Evolutionary conservation across 1,284 basidiomycete species (phyloP).

Genomic region (Omphalotus olearius): DNA sequence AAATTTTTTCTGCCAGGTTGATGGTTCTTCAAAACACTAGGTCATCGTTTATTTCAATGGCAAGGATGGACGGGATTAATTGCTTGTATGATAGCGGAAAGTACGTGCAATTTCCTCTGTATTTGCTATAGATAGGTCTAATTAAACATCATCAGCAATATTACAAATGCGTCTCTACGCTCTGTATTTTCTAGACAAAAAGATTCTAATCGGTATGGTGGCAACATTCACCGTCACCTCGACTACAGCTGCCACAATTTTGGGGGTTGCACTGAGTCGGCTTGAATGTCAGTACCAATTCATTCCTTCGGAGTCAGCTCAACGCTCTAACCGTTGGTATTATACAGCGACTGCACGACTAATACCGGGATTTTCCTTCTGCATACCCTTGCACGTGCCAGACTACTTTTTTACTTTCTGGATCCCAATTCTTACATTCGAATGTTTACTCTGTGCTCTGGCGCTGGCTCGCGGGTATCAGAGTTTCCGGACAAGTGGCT

Average conservation of each 20-base stretch:
- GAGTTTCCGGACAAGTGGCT: constrained; percentile 31
- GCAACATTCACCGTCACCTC: constrained; percentile 35
- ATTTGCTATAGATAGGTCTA: not conserved
- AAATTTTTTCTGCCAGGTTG: not conserved
- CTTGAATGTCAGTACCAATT: constrained; percentile 32
- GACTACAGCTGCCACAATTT: constrained; percentile 39
- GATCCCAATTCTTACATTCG: constrained; percentile 53
- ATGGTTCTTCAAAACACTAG: constrained; percentile 20
- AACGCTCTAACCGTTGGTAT: too few species aligned
- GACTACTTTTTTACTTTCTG: constrained; percentile 49
- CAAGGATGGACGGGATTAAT: constrained; percentile 56
- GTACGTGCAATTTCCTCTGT: constrained; percentile 26
- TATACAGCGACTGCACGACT: constrained; percentile 7
- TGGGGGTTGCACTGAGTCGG: constrained; percentile 36
- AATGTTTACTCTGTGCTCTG: constrained; percentile 45
- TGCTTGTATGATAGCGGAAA: constrained; percentile 48
- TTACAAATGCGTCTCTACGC: constrained; percentile 62
- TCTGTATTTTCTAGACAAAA: constrained; percentile 49
- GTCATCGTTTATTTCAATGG: constrained; percentile 47
- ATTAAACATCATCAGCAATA: constrained; percentile 34
- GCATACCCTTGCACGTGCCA: constrained; percentile 34
- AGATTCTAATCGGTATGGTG: constrained; percentile 42
- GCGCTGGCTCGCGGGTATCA: constrained; percentile 45
- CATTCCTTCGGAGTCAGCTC: not conserved
- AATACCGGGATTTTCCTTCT: constrained; percentile 30